phyloP scores from a whole-genome alignment of 441 rosid species.

The Gossypium davidsonii region DNA sequence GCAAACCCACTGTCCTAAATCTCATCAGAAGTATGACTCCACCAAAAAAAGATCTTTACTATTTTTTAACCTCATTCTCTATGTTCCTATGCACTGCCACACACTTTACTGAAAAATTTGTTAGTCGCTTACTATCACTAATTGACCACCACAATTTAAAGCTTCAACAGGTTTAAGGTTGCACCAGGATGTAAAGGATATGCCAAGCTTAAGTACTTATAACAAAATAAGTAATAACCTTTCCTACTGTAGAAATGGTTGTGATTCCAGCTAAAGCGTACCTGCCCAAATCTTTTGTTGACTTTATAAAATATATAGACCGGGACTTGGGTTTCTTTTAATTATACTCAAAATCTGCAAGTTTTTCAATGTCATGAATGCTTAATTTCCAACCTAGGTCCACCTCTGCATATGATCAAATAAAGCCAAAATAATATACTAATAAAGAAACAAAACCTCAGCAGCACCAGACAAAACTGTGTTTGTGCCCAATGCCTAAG shows the following conservation, averaged over 20 bases:
- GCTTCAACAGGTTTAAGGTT: not conserved
- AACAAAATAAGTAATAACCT: not conserved
- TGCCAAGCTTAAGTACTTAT: not conserved
- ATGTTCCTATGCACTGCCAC: not conserved
- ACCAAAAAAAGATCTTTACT: not conserved
- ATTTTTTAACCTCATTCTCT: not conserved
- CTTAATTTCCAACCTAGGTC: not conserved
- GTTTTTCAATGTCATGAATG: not conserved
- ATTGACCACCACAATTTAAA: not conserved
- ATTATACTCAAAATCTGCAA: not conserved
- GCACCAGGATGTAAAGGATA: not conserved
- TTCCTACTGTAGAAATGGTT: not conserved
- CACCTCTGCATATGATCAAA: constrained; percentile 4
- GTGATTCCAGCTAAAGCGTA: not conserved
- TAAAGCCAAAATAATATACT: not conserved
- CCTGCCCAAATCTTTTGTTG: not conserved
- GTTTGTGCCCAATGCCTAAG: not conserved
- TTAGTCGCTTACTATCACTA: not conserved
- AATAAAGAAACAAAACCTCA: not conserved
- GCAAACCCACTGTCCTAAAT: constrained; percentile 6
- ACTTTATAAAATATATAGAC: not conserved
- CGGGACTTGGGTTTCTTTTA: not conserved
- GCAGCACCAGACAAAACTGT: not conserved
- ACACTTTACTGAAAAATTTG: not conserved
- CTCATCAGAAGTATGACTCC: constrained; percentile 14